Percentiles rank a stretch among this genome's conserved stretches.
phyloP scores from a whole-genome alignment of 805 yeast species.

The Kregervanrija fluxuum region DNA sequence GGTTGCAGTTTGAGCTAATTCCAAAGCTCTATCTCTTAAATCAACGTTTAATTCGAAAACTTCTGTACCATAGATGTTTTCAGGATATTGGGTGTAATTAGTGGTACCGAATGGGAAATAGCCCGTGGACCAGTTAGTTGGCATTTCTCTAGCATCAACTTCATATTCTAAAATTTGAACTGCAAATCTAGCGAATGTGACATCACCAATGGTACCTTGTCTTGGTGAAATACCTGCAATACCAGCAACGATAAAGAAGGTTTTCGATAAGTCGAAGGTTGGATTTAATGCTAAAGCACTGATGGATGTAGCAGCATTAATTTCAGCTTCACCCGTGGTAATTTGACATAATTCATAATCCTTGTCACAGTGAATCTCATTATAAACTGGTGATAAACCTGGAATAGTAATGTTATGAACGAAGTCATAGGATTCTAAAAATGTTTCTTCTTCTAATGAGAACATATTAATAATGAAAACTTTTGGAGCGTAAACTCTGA shows the following conservation, averaged over 20 bases:
- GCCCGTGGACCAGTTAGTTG: conserved; percentile 51
- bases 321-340: conserved; percentile 65
- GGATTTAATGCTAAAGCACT: conserved; percentile 49
- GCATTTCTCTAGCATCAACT: conserved; percentile 44
- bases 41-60: conserved; percentile 54
- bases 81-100: conserved; percentile 44
- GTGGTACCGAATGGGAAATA: conserved; percentile 50
- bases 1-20: conserved; percentile 38
- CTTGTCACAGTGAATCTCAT: conserved; percentile 46
- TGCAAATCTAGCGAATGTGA: conserved; percentile 52
- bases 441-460: conserved; percentile 42
- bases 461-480: conserved; percentile 52
- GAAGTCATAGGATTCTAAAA: conserved; percentile 43
- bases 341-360: conserved; percentile 50
- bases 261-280: conserved; percentile 47
- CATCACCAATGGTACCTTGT: conserved; percentile 51
- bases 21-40: conserved; percentile 51
- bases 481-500: conserved; percentile 39
- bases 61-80: conserved; percentile 54
- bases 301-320: conserved; percentile 56
- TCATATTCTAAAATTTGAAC: conserved; percentile 57
- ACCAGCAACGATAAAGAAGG: conserved; percentile 59
- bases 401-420: conserved; percentile 52
- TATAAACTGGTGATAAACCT: conserved; percentile 58
- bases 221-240: conserved; percentile 60